Evolutionary conservation across 2,329 filamentous ascomycete genomes (phyloP), one percentile per base, ranked within the genome.

Genomic region (Pyrenochaeta sp.): DNA sequence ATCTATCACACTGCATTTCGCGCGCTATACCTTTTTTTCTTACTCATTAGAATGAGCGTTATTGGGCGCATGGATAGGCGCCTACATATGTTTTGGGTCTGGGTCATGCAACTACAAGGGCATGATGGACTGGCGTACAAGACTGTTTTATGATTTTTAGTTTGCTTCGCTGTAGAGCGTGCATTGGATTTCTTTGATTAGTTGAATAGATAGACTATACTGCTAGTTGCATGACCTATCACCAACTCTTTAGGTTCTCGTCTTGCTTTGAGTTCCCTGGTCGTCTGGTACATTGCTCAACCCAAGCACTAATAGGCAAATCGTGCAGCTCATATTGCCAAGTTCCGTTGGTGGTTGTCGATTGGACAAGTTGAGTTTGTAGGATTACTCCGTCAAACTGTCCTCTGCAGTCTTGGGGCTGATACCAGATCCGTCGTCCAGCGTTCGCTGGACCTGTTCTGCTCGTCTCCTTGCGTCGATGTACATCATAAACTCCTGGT

Each of bases 401-500:
- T 68, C 58, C 41, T 68, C 65, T 5, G 65, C 65, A 8, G 51
- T 59, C 55, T 62, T 58, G 3, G 64, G 61, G 39, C 56, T 61
- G 28, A 68, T 43, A 5, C 55, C 60, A n/a, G 53, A 32, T 3
- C 65, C 59, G 20, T 67, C 62, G 15, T 65, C 55, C 14, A 68
- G 31, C 22, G 53, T 69, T 39, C 63, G 55, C 39, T 60, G 61
- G 32, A 84, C 77, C 57, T 78, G 76, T 53, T 77, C 71, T 3
- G 80, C 81, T 44, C 83, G 68, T 52, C 83, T 71, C 35, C 81
- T 69, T 5, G 83, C 82, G 72, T 85, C 83, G 11, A 84, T 75
- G 66, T 84, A 86, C 65, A 83, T 76, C 83, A 86, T 86, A 52
- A 83, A 85, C 55, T 86, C 83, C 30, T 77, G 76, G 56, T 86